Percentiles rank a stretch among this genome's conserved stretches.
phyloP scores from a whole-genome alignment of 1,284 basidiomycete genomes.

The Trametes pubescens region DNA sequence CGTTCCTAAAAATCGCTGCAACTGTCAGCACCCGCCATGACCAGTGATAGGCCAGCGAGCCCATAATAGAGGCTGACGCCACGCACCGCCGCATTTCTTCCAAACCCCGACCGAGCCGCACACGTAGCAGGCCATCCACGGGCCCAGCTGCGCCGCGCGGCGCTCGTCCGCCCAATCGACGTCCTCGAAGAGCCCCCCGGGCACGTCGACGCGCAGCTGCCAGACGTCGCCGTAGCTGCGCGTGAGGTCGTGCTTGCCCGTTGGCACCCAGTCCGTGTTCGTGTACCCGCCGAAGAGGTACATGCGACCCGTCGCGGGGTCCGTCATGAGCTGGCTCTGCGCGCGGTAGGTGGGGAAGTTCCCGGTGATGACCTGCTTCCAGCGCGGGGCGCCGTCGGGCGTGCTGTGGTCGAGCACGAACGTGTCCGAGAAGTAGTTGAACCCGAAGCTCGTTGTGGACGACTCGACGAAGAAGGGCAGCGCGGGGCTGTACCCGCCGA shows the following conservation, averaged over 20 bases:
- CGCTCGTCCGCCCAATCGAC: conserved; percentile 49
- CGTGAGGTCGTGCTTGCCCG: conserved; percentile 40
- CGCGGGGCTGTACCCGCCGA: conserved; percentile 50
- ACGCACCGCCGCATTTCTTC: conserved; percentile 51
- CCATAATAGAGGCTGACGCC: neutral
- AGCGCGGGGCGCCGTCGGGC: conserved; percentile 23
- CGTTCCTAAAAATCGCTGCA: conserved; percentile 28
- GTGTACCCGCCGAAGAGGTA: conserved; percentile 51
- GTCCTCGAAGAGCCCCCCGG: conserved; percentile 46
- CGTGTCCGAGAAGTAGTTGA: conserved; percentile 48
- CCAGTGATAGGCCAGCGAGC: neutral
- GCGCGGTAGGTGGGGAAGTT: conserved; percentile 48
- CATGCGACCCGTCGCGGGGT: conserved; percentile 45
- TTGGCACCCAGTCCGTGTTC: conserved; percentile 47
- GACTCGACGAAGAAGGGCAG: conserved; percentile 38
- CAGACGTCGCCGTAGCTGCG: conserved; percentile 50
- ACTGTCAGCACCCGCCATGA: neutral
- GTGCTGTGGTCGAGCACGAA: conserved; percentile 43
- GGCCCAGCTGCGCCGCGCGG: conserved; percentile 47
- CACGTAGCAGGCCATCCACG: conserved; percentile 52
- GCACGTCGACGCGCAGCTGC: conserved; percentile 48
- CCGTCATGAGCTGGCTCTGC: conserved; percentile 39
- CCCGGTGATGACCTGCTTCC: conserved; percentile 43
- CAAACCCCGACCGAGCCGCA: conserved; percentile 48
- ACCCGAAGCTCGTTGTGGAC: conserved; percentile 38